These are phyloP conservation scores for Erodium trifolium DNA, from an alignment of 441 rosid genomes.

Conservation along the genomic window DNA sequence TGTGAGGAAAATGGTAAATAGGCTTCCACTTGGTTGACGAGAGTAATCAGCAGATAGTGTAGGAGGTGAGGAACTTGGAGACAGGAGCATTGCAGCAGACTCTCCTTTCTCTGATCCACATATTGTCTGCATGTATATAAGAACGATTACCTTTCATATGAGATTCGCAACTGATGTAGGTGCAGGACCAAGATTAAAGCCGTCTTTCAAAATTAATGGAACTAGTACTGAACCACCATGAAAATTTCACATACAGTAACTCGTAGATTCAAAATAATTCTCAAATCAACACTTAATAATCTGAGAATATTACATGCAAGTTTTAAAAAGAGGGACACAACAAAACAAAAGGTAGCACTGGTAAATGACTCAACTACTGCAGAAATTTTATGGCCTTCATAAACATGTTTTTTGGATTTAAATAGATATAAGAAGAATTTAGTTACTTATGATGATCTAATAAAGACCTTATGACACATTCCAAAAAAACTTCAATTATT, in stretches of 20 bases:
- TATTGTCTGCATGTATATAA: conserved; percentile 38
- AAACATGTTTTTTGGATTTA: neutral
- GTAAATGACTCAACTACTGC: neutral
- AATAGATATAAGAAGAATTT: neutral
- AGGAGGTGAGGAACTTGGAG: conserved; percentile 58
- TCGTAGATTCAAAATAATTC: neutral
- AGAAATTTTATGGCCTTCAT: neutral
- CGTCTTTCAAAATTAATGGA: neutral
- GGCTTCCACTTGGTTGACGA: conserved; percentile 66
- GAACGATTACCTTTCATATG: conserved; percentile 16
- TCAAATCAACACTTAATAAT: neutral
- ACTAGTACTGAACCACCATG: neutral
- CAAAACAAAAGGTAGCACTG: neutral
- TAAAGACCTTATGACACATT: neutral
- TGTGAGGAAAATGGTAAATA: conserved; percentile 77
- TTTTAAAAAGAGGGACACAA: neutral
- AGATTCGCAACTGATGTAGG: neutral
- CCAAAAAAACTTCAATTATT: neutral
- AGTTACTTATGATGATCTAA: neutral
- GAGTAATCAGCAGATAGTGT: conserved; percentile 42
- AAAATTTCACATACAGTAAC: neutral
- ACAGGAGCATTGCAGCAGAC: conserved; percentile 76
- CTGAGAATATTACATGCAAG: neutral
- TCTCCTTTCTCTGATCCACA: conserved; percentile 94
- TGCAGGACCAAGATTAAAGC: neutral